A percentile compares a stretch with the other conserved stretches of the same genome.
Evolutionary conservation across 495 filamentous ascomycete species (phyloP).

Genomic region (Daldinia decipiens): DNA sequence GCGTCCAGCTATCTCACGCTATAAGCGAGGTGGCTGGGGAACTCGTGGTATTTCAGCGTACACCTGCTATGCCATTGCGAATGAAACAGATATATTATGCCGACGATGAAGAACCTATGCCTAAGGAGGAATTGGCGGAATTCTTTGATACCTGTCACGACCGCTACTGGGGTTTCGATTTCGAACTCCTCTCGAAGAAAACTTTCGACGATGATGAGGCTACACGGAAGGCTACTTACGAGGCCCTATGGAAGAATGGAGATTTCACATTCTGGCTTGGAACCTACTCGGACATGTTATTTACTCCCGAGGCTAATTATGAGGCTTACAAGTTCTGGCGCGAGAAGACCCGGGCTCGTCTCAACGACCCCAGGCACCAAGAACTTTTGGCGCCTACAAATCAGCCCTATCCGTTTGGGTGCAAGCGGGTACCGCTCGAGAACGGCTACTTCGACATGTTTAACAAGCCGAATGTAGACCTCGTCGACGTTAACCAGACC

Average conservation of each 20-base stretch:
- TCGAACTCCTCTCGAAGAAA: slow-evolving; percentile 50
- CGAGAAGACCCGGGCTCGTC: slow-evolving; percentile 60
- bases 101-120: slow-evolving; percentile 56
- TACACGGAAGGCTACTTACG: slow-evolving; percentile 57
- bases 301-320: slow-evolving; percentile 57
- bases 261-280: slow-evolving; percentile 62
- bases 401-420: slow-evolving; percentile 63
- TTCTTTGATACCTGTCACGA: slow-evolving; percentile 55
- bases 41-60: slow-evolving; percentile 63
- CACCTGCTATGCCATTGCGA: slow-evolving; percentile 60
- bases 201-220: slow-evolving; percentile 60
- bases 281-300: slow-evolving; percentile 61
- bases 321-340: slow-evolving; percentile 67
- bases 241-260: slow-evolving; percentile 60
- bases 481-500: slow-evolving; percentile 63
- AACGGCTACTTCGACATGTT: slow-evolving; percentile 67
- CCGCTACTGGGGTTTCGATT: slow-evolving; percentile 58
- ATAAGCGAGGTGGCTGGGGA: slow-evolving; percentile 49
- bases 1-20: slow-evolving; percentile 66
- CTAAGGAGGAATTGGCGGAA: slow-evolving; percentile 56
- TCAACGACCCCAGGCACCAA: slow-evolving; percentile 59
- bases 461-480: slow-evolving; percentile 63
- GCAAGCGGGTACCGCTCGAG: slow-evolving; percentile 66
- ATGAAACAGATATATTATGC: slow-evolving; percentile 61
- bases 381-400: slow-evolving; percentile 66